Conservation (phyloP, 352 stramenopile species). For the Phytophthora fragariaefolia region DNA sequence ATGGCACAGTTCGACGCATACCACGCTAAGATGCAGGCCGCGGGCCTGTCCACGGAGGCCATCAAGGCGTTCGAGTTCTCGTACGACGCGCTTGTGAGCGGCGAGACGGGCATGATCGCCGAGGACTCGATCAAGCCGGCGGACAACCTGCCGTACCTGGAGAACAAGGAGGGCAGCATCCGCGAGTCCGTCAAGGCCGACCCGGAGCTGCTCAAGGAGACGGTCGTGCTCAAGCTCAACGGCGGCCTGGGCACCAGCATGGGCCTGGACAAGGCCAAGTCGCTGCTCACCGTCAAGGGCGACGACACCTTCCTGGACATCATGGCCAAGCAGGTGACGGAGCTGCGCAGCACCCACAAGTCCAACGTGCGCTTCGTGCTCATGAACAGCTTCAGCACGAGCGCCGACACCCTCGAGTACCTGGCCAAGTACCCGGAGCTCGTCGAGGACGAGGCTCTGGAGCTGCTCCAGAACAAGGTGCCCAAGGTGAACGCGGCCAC, state of each 20-base stretch:
- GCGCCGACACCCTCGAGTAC: conserved; percentile 86
- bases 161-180: conserved; percentile 80
- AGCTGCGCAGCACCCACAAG: conserved; percentile 94
- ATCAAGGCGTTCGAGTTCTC: conserved; percentile 98
- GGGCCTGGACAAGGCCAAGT: conserved; percentile 96
- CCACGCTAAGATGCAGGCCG: conserved; percentile 97
- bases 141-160: conserved; percentile 80
- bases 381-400: conserved; percentile 92
- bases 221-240: conserved; percentile 90
- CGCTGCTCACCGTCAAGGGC: conserved; percentile 93
- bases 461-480: conserved; percentile 99
- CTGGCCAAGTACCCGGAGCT: conserved; percentile 91
- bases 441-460: conserved; percentile 94
- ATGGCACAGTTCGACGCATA: conserved; percentile 81
- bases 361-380: conserved; percentile 92
- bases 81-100: conserved; percentile 95
- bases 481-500: conserved; percentile 94
- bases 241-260: conserved; percentile 88
- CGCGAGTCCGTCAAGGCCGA: conserved; percentile 78
- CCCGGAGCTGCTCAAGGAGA: conserved; percentile 79
- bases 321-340: conserved; percentile 93
- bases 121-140: conserved; percentile 94
- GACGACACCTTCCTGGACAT: conserved; percentile 95
- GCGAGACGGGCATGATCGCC: conserved; percentile 96
- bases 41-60: conserved; percentile 94